These are phyloP conservation scores for Meira miltonrushii DNA, from an alignment of 1,284 basidiomycete genomes.

Conservation along the genomic window DNA sequence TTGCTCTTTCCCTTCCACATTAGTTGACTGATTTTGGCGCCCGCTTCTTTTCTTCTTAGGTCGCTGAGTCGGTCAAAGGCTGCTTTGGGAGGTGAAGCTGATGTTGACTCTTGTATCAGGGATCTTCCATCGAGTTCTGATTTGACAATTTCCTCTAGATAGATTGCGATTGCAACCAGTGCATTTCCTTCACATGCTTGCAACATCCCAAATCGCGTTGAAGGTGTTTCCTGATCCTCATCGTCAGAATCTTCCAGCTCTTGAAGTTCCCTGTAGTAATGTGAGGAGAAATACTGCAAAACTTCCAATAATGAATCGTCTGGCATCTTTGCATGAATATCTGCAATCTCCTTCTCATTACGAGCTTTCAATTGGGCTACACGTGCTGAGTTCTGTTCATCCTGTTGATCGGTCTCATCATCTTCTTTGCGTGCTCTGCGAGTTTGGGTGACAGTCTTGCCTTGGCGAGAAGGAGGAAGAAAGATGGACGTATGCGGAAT, in stretches of 20 bases:
- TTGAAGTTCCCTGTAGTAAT: background rate
- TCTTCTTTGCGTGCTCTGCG: background rate
- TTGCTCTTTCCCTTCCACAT: too few relatives aligned
- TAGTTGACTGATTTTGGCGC: too few relatives aligned
- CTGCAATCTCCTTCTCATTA: background rate
- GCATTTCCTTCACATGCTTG: slow-evolving; percentile 1
- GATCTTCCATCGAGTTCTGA: background rate
- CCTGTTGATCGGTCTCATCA: background rate
- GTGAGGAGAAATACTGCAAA: background rate
- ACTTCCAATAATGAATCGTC: background rate
- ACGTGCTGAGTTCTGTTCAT: background rate
- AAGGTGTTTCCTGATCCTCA: background rate
- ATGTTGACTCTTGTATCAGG: too few relatives aligned
- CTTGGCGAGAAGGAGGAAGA: too few relatives aligned
- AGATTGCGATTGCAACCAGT: background rate
- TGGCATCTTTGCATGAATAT: background rate
- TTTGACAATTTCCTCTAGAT: background rate
- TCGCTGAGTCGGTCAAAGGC: too few relatives aligned
- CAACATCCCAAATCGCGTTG: background rate
- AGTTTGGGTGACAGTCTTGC: too few relatives aligned
- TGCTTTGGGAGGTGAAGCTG: too few relatives aligned
- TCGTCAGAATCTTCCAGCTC: background rate
- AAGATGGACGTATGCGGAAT: too few relatives aligned
- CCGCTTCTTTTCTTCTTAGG: too few relatives aligned
- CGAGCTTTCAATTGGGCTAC: too few relatives aligned